Percentiles rank a stretch among this genome's conserved stretches.
phyloP scores from a whole-genome alignment of 352 stramenopile genomes.

The Phytopythium delawarense region DNA sequence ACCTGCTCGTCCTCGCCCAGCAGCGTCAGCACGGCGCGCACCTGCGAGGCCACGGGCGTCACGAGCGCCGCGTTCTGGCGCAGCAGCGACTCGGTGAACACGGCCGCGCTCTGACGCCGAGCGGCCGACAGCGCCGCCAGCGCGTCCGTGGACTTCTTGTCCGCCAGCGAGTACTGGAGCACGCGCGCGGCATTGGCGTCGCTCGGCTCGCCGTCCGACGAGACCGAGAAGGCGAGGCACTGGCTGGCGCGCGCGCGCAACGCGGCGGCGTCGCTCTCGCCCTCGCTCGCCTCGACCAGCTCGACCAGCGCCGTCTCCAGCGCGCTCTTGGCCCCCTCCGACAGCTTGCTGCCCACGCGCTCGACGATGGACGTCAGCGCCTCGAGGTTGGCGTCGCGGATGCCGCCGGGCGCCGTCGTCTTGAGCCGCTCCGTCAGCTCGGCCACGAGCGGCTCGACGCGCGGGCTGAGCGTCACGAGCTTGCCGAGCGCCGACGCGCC shows the following conservation, averaged over 20 bases:
- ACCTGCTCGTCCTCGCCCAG: constrained; percentile 67
- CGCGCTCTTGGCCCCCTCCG: constrained; percentile 29
- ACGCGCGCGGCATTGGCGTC: constrained; percentile 25
- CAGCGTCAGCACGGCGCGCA: constrained; percentile 29
- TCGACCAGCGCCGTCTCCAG: constrained; percentile 67
- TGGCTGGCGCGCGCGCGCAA: constrained; percentile 62
- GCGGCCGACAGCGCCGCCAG: constrained; percentile 40
- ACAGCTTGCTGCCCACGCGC: constrained; percentile 70
- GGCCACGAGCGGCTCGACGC: constrained; percentile 95
- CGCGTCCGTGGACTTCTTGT: constrained; percentile 30
- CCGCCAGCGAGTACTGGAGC: constrained; percentile 43
- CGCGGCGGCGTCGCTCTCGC: constrained; percentile 16
- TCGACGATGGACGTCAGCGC: constrained; percentile 63
- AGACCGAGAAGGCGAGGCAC: constrained; percentile 59
- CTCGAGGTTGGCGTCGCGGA: constrained; percentile 77
- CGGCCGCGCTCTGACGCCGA: constrained; percentile 57
- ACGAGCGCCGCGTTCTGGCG: constrained; percentile 38
- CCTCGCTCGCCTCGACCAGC: constrained; percentile 61
- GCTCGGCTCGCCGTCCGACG: constrained; percentile 35
- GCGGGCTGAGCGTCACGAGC: constrained; percentile 92
- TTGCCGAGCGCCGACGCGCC: constrained; percentile 91
- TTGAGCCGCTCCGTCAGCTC: constrained; percentile 89
- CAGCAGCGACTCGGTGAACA: constrained; percentile 55
- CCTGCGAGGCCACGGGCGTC: constrained; percentile 13
- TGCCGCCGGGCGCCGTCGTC: constrained; percentile 46